Evolutionary conservation across 148 eudicot genomes (phyloP), one percentile per base, ranked within the genome.

Genomic region (Rhododendron williamsianum): DNA sequence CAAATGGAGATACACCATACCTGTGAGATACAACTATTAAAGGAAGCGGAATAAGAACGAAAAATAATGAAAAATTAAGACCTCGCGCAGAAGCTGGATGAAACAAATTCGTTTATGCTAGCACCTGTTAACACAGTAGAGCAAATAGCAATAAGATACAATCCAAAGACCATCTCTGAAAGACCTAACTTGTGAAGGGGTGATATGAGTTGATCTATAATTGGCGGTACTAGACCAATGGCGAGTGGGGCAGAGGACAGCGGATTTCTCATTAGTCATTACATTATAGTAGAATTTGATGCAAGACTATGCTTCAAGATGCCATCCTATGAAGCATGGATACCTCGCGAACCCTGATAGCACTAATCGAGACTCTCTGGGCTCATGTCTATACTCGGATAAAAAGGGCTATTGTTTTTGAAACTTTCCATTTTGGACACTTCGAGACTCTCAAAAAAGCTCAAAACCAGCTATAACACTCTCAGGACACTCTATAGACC

Each of bases 1-100:
- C 99, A 78, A 97, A 97, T 65, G 99, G 99, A 84, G 99, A 97
- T 25, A 86, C 93, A 54, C 99, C 99, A 82, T 97, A 95, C 99
- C 99, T 97, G 84, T 60, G 77, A 72, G 52, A 78, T 78, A 56
- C 83, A 89, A 23, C 9, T 4, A 67, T 78, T 45, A 67, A 52
- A 11, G 76, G 45, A 36, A 54, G 36, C 25, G 6, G 56, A 6
- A 65, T 19, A 52, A 74, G 36, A 36, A 16, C 7, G 10, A 36
- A 74, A 74, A 36, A 6, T 6, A 72, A 3, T 0, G n/a, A 36
- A 74, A 74, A 18, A 36, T 18, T 36, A 74, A 36, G 46, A 36
- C 46, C 15, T 36, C 11, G n/a, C 4, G n/a, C 23, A 36, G n/a
- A 74, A 18, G 46, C 46, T 19, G 10, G 16, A 74, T 35, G 46